phyloP scores from a whole-genome alignment of 2,329 filamentous ascomycete genomes.

The Eurotiales sp. region DNA sequence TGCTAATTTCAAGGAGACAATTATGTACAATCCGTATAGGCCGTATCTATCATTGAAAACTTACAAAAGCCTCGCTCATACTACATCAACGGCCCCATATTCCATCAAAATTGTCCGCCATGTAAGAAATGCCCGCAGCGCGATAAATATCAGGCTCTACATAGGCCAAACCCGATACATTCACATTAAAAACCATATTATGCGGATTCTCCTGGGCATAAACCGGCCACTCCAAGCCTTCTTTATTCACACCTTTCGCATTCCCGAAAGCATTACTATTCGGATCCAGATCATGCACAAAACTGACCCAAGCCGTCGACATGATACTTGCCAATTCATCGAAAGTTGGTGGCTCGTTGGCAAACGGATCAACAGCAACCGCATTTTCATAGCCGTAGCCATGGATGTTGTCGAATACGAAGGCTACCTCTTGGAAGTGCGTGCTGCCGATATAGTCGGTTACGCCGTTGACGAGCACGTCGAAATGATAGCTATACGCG shows the following conservation, averaged over 20 bases:
- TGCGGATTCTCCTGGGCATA: constrained; percentile 5
- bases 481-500: constrained; percentile 10
- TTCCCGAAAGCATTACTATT: constrained; percentile 11
- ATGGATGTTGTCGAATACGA: constrained; percentile 9
- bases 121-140: constrained; percentile 8
- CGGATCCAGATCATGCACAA: constrained; percentile 13
- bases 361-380: constrained; percentile 4
- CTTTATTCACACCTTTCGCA: constrained; percentile 5
- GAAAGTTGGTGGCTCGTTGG: constrained; percentile 9
- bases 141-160: constrained; percentile 5
- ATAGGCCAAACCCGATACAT: constrained; percentile 8
- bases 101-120: constrained; percentile 7
- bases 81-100: too few relatives aligned
- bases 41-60: too few relatives aligned
- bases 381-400: constrained; percentile 9
- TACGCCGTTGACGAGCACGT: constrained; percentile 10
- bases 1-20: too few relatives aligned
- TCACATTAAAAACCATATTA: constrained; percentile 9
- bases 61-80: too few relatives aligned
- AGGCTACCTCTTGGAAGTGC: constrained; percentile 11
- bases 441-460: not conserved
- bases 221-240: constrained; percentile 9
- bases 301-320: constrained; percentile 11
- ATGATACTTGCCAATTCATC: constrained; percentile 8
- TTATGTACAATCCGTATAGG: too few relatives aligned